Evolutionary conservation across 768 basidiomycete genomes (phyloP).

Genomic region (Hypholoma sublateritium): DNA sequence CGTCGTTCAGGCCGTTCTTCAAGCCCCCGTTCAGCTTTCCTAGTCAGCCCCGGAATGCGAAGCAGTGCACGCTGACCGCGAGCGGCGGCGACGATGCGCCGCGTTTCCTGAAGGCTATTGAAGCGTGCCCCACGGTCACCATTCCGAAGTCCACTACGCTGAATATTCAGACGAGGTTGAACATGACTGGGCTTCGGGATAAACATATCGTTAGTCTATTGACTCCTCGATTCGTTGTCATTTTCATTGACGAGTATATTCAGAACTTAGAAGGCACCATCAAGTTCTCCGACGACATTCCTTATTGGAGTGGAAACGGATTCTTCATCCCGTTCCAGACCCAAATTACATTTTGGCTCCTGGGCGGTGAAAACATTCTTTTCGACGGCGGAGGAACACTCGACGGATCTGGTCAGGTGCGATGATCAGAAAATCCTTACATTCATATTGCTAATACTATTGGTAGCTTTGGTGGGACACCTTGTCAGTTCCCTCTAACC

Average conservation of each 20-base stretch:
- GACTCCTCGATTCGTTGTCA: neutral
- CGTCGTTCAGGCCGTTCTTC: conserved; percentile 3
- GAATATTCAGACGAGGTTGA: conserved; percentile 48
- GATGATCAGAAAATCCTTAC: neutral
- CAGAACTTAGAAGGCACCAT: conserved; percentile 52
- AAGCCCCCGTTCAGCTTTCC: conserved; percentile 5
- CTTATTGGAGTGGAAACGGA: conserved; percentile 55
- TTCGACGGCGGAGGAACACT: conserved; percentile 63
- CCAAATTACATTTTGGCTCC: conserved; percentile 54
- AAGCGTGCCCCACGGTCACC: conserved; percentile 37
- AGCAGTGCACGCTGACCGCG: conserved; percentile 40
- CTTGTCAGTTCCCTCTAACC: conserved; percentile 29
- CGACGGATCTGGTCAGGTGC: conserved; percentile 62
- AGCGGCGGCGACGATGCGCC: conserved; percentile 54
- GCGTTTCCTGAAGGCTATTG: conserved; percentile 42
- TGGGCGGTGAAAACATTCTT: conserved; percentile 48
- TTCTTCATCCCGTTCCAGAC: conserved; percentile 55
- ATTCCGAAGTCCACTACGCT: conserved; percentile 48
- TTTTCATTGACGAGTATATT: neutral
- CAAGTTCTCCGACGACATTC: conserved; percentile 47
- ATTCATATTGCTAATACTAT: neutral
- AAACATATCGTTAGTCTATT: conserved; percentile 45
- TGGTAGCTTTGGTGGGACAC: conserved; percentile 55
- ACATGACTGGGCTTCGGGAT: conserved; percentile 52
- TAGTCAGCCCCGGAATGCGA: conserved; percentile 2